phyloP scores from a whole-genome alignment of 192 early-diverging fungal species.

The Pilobolus umbonatus region DNA sequence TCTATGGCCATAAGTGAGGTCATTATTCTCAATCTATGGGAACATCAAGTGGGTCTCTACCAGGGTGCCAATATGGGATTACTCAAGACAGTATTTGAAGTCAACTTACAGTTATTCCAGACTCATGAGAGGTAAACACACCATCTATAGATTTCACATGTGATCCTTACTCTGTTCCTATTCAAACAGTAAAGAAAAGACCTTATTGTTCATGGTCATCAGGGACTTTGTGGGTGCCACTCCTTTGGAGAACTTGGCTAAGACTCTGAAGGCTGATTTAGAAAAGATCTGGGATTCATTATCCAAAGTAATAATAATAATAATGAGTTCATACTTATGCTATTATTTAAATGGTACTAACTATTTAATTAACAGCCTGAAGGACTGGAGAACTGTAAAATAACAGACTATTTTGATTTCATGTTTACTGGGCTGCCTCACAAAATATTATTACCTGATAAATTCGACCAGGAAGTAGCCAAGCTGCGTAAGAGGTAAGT shows the following conservation, averaged over 20 bases:
- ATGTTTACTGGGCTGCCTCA: slow-evolving; percentile 87
- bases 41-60: slow-evolving; percentile 95
- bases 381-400: slow-evolving; percentile 67
- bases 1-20: slow-evolving; percentile 94
- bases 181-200: slow-evolving; percentile 70
- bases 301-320: slow-evolving; percentile 54
- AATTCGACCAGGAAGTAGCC: slow-evolving; percentile 71
- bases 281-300: slow-evolving; percentile 90
- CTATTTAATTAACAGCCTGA: slow-evolving; percentile 56
- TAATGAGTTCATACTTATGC: neutral
- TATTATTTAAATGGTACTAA: neutral
- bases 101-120: slow-evolving; percentile 96
- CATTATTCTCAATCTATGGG: slow-evolving; percentile 97
- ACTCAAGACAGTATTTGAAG: slow-evolving; percentile 97
- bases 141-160: too few relatives aligned
- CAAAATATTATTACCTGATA: slow-evolving; percentile 78
- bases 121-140: slow-evolving; percentile 61
- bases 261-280: slow-evolving; percentile 77
- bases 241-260: slow-evolving; percentile 74
- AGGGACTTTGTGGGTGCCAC: slow-evolving; percentile 91
- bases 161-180: neutral
- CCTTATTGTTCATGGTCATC: slow-evolving; percentile 92
- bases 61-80: slow-evolving; percentile 99
- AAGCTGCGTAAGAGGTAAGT: slow-evolving; percentile 60
- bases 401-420: slow-evolving; percentile 90